Conservation (phyloP, 2,329 filamentous ascomycete genomes). For the Monilinia vaccinii-corymbosi region DNA sequence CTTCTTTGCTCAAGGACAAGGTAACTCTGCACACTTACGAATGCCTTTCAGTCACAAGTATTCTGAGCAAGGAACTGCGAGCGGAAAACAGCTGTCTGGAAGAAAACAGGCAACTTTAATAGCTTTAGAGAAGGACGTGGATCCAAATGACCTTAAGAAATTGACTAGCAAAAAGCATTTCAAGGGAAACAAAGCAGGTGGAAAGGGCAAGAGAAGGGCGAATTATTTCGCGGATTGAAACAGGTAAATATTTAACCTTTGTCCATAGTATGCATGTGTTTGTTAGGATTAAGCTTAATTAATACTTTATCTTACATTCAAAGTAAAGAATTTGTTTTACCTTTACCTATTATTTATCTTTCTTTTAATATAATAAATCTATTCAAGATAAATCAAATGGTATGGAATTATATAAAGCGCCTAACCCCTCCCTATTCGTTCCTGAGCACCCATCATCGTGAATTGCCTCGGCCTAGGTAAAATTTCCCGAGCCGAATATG, state of each 20-base stretch:
- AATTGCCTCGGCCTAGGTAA: slow-evolving; percentile 17
- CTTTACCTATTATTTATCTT: too few species aligned
- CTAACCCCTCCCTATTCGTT: too few species aligned
- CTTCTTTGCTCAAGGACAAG: slow-evolving; percentile 69
- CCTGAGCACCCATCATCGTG: background rate
- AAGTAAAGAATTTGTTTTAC: too few species aligned
- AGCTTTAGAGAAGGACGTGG: slow-evolving; percentile 76
- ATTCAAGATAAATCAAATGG: too few species aligned
- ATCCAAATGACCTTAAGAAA: slow-evolving; percentile 64
- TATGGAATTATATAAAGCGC: too few species aligned
- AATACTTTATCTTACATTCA: too few species aligned
- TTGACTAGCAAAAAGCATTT: slow-evolving; percentile 83
- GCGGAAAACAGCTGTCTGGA: slow-evolving; percentile 64
- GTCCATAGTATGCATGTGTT: too few species aligned
- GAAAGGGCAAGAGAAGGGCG: slow-evolving; percentile 35
- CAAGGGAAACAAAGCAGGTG: slow-evolving; percentile 61
- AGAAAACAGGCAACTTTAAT: slow-evolving; percentile 74
- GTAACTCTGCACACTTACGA: slow-evolving; percentile 55
- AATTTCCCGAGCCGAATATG: slow-evolving; percentile 13
- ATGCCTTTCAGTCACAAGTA: slow-evolving; percentile 90
- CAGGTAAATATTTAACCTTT: too few species aligned
- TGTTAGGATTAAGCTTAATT: too few species aligned
- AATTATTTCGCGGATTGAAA: slow-evolving; percentile 29
- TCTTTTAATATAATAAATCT: too few species aligned
- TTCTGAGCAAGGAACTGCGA: slow-evolving; percentile 61